Conservation (phyloP, 352 stramenopile genomes). For the Saprolegnia parasitica region DNA sequence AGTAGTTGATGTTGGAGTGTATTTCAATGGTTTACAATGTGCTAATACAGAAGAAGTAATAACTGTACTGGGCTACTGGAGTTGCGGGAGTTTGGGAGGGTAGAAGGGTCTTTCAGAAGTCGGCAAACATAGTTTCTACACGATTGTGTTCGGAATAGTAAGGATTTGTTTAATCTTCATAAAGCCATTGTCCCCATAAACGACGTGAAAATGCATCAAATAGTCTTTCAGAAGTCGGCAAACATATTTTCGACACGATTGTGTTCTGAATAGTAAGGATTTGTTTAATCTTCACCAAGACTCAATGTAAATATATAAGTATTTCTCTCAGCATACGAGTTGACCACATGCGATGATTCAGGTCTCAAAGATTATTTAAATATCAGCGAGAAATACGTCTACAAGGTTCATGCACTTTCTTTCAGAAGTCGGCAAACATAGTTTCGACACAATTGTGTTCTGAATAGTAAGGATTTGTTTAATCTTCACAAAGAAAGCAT, state of each 20-base stretch:
- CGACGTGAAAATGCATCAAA: not conserved
- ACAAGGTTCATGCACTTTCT: slow-evolving; percentile 9
- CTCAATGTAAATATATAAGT: not conserved
- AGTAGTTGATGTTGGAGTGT: too few relatives aligned
- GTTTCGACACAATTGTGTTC: slow-evolving; percentile 30
- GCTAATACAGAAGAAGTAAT: too few relatives aligned
- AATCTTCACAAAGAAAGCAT: slow-evolving; percentile 27
- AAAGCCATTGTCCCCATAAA: not conserved
- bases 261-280: slow-evolving; percentile 31
- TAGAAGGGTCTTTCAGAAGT: slow-evolving; percentile 30
- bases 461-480: slow-evolving; percentile 32
- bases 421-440: slow-evolving; percentile 31
- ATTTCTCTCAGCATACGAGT: slow-evolving; percentile 26
- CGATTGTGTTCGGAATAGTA: slow-evolving; percentile 29
- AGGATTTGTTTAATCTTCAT: slow-evolving; percentile 31
- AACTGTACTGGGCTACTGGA: not conserved
- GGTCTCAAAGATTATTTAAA: slow-evolving; percentile 31
- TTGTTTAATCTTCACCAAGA: slow-evolving; percentile 31
- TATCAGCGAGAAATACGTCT: slow-evolving; percentile 24
- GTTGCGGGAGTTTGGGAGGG: not conserved
- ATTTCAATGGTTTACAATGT: too few relatives aligned
- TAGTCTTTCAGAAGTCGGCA: slow-evolving; percentile 30
- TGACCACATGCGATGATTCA: slow-evolving; percentile 28
- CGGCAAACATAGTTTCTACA: slow-evolving; percentile 31
- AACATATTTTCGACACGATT: slow-evolving; percentile 29